A percentile compares a stretch with the other conserved stretches of the same genome.
Conservation (phyloP, 352 stramenopile genomes). For the Phytopythium boreale region DNA sequence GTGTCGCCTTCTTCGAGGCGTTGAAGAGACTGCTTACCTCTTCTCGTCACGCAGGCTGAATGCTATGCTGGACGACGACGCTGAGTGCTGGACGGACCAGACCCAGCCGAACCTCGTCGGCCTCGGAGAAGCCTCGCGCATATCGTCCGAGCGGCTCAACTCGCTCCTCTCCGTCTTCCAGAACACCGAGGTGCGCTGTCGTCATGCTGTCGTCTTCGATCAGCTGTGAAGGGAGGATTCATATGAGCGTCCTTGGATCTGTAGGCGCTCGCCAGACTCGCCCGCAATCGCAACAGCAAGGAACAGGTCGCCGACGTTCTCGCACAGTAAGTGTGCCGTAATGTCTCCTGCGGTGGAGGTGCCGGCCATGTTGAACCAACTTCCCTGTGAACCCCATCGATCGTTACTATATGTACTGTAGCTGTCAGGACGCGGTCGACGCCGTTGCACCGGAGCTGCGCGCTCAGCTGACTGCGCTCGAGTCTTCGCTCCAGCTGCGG, state of each 20-base stretch:
- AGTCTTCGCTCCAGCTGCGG: constrained; percentile 1
- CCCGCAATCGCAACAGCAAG: background rate
- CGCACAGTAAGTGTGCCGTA: background rate
- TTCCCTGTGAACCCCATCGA: background rate
- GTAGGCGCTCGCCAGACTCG: background rate
- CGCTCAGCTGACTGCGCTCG: constrained; percentile 1
- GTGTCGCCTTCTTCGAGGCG: background rate
- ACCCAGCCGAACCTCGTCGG: constrained; percentile 1
- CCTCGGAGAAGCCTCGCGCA: background rate
- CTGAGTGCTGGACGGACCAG: background rate
- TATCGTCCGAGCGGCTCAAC: background rate
- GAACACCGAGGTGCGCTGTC: background rate
- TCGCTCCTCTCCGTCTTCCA: background rate
- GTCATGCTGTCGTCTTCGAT: background rate
- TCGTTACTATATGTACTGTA: background rate
- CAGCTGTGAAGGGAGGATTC: background rate
- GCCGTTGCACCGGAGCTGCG: constrained; percentile 6
- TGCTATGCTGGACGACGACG: background rate
- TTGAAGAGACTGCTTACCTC: background rate
- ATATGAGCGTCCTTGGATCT: background rate
- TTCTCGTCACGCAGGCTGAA: background rate
- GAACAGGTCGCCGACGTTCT: constrained; percentile 3
- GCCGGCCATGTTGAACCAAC: background rate
- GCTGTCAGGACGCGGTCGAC: constrained; percentile 5
- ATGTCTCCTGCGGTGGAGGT: background rate